Evolutionary conservation across 106 monocot species (phyloP).

Genomic region (Phalaenopsis equestris): DNA sequence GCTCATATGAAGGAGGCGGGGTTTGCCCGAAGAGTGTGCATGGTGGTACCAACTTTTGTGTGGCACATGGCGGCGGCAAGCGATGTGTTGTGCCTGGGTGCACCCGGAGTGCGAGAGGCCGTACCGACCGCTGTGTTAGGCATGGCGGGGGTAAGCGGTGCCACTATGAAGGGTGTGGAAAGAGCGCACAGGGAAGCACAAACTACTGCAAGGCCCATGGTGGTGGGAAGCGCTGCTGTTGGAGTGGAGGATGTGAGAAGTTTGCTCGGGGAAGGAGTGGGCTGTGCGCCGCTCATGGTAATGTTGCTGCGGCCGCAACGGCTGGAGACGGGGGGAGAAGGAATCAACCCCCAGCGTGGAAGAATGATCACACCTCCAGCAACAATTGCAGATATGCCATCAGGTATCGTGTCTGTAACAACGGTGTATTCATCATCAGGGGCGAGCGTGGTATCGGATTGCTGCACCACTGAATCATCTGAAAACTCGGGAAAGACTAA

Average conservation of each 20-base stretch:
- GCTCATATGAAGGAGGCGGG: constrained; percentile 65
- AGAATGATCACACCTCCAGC: constrained; percentile 39
- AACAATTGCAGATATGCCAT: not conserved
- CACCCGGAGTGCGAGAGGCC: constrained; percentile 84
- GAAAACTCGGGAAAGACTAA: constrained; percentile 16
- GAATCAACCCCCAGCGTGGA: too few relatives aligned
- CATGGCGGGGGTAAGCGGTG: constrained; percentile 97
- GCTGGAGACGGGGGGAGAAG: not conserved
- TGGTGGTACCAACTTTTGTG: constrained; percentile 88
- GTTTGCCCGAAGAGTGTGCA: constrained; percentile 94
- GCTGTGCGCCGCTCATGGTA: constrained; percentile 73
- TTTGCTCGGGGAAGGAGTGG: constrained; percentile 92
- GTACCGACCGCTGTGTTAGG: constrained; percentile 81
- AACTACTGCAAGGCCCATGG: constrained; percentile 99
- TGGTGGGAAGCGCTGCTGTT: constrained; percentile 76
- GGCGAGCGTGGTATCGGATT: constrained; percentile 48
- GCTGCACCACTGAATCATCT: constrained; percentile 20
- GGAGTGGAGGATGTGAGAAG: constrained; percentile 67
- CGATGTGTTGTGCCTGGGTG: constrained; percentile 56
- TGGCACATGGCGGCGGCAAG: constrained; percentile 96
- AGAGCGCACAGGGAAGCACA: constrained; percentile 96
- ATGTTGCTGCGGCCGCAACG: constrained; percentile 19
- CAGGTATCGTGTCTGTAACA: not conserved
- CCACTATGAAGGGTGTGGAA: constrained; percentile 51
- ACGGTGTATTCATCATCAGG: constrained; percentile 30